These are phyloP conservation scores for Puccinia coronata DNA, from an alignment of 1,284 basidiomycete genomes.

Conservation along the genomic window DNA sequence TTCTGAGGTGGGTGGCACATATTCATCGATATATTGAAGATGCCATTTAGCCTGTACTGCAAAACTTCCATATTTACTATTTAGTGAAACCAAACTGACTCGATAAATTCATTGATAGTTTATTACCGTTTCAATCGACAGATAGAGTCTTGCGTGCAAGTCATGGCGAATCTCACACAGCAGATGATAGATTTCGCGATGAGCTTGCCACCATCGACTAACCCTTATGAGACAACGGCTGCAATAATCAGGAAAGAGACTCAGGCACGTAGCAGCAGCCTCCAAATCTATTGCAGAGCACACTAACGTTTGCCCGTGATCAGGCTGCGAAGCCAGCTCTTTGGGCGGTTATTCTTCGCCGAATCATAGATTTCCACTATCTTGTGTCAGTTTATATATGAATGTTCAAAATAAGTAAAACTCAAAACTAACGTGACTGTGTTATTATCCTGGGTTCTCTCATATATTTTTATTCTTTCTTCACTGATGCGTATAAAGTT, in stretches of 20 bases:
- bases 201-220: neutral
- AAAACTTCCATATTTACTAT: no score
- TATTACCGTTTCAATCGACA: neutral
- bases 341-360: neutral
- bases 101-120: neutral
- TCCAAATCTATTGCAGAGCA: neutral
- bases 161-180: neutral
- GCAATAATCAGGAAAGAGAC: neutral
- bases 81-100: neutral
- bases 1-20: no score
- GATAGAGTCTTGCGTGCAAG: neutral
- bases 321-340: neutral
- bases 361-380: neutral
- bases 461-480: neutral
- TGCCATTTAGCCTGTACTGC: no score
- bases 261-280: neutral
- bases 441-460: neutral
- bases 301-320: neutral
- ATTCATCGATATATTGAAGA: no score
- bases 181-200: neutral
- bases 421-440: neutral
- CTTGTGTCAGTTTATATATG: neutral
- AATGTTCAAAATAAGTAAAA: neutral
- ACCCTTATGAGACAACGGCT: slow-evolving; percentile 12
- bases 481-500: neutral